Conservation (phyloP, 2,329 filamentous ascomycete genomes). For the Fusarium mundagurra region DNA sequence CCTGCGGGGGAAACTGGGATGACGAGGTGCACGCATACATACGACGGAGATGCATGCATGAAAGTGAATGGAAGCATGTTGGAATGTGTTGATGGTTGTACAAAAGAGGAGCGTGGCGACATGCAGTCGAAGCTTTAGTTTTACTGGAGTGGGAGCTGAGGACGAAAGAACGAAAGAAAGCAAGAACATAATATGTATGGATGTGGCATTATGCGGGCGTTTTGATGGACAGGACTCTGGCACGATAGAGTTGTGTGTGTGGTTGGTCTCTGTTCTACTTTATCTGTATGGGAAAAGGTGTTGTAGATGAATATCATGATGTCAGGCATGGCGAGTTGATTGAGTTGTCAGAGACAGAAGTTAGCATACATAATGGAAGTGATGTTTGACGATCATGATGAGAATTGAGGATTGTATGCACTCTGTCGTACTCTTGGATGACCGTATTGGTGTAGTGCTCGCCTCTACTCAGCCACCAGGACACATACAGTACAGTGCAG, state of each 20-base stretch:
- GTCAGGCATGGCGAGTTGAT: slow-evolving; percentile 12
- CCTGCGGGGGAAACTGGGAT: slow-evolving; percentile 52
- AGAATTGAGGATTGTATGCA: neutral
- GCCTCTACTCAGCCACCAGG: slow-evolving; percentile 29
- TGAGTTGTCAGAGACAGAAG: slow-evolving; percentile 13
- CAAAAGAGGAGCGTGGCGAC: slow-evolving; percentile 15
- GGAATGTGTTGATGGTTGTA: slow-evolving; percentile 14
- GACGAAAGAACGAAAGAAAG: neutral
- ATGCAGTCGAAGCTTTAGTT: slow-evolving; percentile 11
- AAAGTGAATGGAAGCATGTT: neutral
- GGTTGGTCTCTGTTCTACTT: slow-evolving; percentile 10
- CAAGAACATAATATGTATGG: slow-evolving; percentile 16
- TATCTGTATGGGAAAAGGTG: slow-evolving; percentile 20
- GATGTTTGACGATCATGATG: slow-evolving; percentile 14
- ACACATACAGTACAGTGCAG: neutral
- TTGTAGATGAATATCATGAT: slow-evolving; percentile 36
- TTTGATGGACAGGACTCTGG: slow-evolving; percentile 30
- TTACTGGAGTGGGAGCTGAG: slow-evolving; percentile 4
- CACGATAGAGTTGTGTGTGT: slow-evolving; percentile 33
- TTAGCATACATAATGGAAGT: slow-evolving; percentile 6
- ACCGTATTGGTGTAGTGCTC: slow-evolving; percentile 4
- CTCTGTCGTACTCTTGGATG: neutral
- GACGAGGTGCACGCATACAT: slow-evolving; percentile 13
- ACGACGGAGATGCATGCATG: neutral
- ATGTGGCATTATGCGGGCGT: slow-evolving; percentile 28